Evolutionary conservation across 2,329 filamentous ascomycete genomes (phyloP), one percentile per base, ranked within the genome.

Genomic region (Trichoderma sp.): DNA sequence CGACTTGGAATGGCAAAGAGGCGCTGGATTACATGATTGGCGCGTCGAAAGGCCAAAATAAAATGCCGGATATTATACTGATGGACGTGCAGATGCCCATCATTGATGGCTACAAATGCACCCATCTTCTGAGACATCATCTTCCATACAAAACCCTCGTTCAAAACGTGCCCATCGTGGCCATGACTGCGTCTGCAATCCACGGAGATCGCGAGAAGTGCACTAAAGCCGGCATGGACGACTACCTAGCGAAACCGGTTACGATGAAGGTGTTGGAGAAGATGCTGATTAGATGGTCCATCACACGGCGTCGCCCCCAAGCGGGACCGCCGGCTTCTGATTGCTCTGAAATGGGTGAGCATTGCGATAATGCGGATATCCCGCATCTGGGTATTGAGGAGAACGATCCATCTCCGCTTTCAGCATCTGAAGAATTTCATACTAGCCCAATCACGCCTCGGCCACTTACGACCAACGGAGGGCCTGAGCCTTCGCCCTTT

Each of bases 111-210:
- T 95, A 95, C 79, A 88, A 88, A 71, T 92, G 92, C 55, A 95
- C 92, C 0, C 91, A 93, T 75, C 85, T 92, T 23, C 86, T 95
- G 59, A 86, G 92, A 17, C 90, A 92, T 70, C 88, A 92, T 74
- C 78, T 86, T 2, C 90, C 91, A 0, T 94, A 92, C 80, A 89
- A 86, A 53, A 76, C 82, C 2, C 86, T 87, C 67, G 84, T 89
- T 4, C 84, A 86, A 69, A 84, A 90, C 57, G 90, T 93, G 6
- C 92, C 92, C 0, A 93, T 94, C 65, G 90, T 94, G 47, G 92
- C 92, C n/a, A 93, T 94, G 91, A 94, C 92, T 0, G 92, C 92
- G 5, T 92, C 90, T 4, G 92, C 92, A 0, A 93, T 94, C 53
- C 91, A 93, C 77, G 92, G 92, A 5, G 92, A 94, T 76, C 85